These are phyloP conservation scores for Croton setiger DNA, from an alignment of 441 rosid genomes.

Conservation along the genomic window DNA sequence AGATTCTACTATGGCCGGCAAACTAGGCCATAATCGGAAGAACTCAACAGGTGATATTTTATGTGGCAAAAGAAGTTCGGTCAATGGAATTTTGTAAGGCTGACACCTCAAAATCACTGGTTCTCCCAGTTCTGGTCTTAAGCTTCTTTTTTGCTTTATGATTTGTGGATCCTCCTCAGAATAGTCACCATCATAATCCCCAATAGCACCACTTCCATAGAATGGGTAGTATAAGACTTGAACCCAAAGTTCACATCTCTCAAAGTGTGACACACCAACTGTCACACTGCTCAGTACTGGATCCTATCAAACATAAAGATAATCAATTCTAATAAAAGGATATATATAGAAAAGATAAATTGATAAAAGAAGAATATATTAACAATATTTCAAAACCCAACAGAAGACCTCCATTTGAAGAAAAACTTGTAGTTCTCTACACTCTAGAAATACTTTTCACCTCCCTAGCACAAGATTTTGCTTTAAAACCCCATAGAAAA, in stretches of 20 bases:
- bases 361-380: neutral
- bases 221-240: slow-evolving; percentile 96
- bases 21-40: slow-evolving; percentile 98
- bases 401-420: neutral
- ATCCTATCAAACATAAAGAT: slow-evolving; percentile 46
- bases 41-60: slow-evolving; percentile 96
- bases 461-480: neutral
- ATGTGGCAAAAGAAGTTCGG: slow-evolving; percentile 94
- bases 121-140: slow-evolving; percentile 88
- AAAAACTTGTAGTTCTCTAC: neutral
- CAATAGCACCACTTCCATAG: slow-evolving; percentile 77
- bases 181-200: slow-evolving; percentile 87
- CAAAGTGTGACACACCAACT: slow-evolving; percentile 94
- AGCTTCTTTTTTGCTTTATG: slow-evolving; percentile 75
- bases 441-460: neutral
- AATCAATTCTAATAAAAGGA: slow-evolving; percentile 14
- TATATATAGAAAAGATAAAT: neutral
- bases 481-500: neutral
- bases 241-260: slow-evolving; percentile 93
- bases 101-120: slow-evolving; percentile 95
- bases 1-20: slow-evolving; percentile 86
- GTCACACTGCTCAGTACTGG: slow-evolving; percentile 94
- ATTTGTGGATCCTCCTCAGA: slow-evolving; percentile 89
- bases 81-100: slow-evolving; percentile 94
- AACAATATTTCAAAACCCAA: neutral